phyloP scores from a whole-genome alignment of 202 grass and related monocot species.

The Elaeis oleifera region DNA sequence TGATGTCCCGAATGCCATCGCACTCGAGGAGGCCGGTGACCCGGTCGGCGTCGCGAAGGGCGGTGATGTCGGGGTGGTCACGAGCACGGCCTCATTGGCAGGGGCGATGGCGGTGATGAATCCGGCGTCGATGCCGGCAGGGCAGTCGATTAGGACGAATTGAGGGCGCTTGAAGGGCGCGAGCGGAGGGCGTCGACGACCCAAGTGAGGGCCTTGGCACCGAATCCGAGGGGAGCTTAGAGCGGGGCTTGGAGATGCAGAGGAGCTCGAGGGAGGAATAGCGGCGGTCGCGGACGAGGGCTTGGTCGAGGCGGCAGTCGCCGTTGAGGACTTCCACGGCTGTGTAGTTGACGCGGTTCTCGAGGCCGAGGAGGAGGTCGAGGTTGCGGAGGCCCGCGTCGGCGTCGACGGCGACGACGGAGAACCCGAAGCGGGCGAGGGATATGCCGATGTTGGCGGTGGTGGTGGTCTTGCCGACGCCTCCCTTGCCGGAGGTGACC shows the following conservation, averaged over 20 bases:
- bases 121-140: constrained; percentile 40
- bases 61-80: constrained; percentile 92
- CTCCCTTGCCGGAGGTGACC: constrained; percentile 87
- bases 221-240: constrained; percentile 86
- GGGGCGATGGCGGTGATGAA: constrained; percentile 91
- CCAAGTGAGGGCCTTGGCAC: constrained; percentile 89
- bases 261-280: constrained; percentile 70
- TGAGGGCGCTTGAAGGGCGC: neutral
- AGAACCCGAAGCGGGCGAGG: constrained; percentile 70
- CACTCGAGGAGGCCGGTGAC: constrained; percentile 74
- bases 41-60: constrained; percentile 77
- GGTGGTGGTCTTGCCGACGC: constrained; percentile 90
- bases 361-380: constrained; percentile 81
- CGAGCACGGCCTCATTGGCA: constrained; percentile 76
- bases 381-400: constrained; percentile 86
- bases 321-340: constrained; percentile 85
- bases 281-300: constrained; percentile 70
- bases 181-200: constrained; percentile 67
- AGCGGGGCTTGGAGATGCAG: constrained; percentile 91
- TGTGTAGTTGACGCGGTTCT: constrained; percentile 80
- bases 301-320: constrained; percentile 91
- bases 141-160: constrained; percentile 12
- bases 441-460: constrained; percentile 79
- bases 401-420: constrained; percentile 62
- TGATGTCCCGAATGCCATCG: constrained; percentile 92